These are phyloP conservation scores for Patellifolia procumbens DNA, from an alignment of 179 eudicot genomes.

Conservation along the genomic window DNA sequence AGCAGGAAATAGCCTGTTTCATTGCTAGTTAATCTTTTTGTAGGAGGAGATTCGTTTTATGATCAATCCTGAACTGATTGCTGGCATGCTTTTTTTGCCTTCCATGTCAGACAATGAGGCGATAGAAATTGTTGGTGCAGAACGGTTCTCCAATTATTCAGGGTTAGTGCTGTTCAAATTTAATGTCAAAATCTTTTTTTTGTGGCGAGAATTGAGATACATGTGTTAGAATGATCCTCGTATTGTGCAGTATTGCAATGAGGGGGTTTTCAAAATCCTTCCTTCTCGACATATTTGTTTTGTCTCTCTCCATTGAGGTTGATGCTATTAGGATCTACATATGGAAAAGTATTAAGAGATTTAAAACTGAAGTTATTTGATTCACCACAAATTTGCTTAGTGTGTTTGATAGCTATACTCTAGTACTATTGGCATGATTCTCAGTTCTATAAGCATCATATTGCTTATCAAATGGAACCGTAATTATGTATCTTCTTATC, in stretches of 20 bases:
- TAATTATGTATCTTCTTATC: neutral
- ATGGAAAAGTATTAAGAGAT: neutral
- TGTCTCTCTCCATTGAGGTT: neutral
- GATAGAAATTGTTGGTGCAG: slow-evolving; percentile 85
- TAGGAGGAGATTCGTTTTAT: slow-evolving; percentile 97
- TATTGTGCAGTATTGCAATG: neutral
- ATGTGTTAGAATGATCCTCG: neutral
- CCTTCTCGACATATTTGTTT: neutral
- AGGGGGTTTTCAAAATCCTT: neutral
- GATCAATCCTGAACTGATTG: slow-evolving; percentile 95
- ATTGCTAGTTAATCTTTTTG: slow-evolving; percentile 25
- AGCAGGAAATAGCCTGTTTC: slow-evolving; percentile 3
- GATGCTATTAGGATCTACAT: neutral
- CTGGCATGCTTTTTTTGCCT: slow-evolving; percentile 93
- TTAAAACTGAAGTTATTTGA: slow-evolving; percentile 4
- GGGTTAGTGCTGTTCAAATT: slow-evolving; percentile 58
- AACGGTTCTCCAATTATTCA: slow-evolving; percentile 79
- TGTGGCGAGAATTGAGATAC: neutral
- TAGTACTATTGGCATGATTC: neutral
- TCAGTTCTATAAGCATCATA: neutral
- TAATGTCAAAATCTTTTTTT: neutral
- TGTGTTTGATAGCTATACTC: neutral
- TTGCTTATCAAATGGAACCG: slow-evolving; percentile 13
- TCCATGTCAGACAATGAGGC: slow-evolving; percentile 97
- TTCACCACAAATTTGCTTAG: neutral